Evolutionary conservation across 1,284 basidiomycete species (phyloP).

Genomic region (Microbotryum scabiosae): DNA sequence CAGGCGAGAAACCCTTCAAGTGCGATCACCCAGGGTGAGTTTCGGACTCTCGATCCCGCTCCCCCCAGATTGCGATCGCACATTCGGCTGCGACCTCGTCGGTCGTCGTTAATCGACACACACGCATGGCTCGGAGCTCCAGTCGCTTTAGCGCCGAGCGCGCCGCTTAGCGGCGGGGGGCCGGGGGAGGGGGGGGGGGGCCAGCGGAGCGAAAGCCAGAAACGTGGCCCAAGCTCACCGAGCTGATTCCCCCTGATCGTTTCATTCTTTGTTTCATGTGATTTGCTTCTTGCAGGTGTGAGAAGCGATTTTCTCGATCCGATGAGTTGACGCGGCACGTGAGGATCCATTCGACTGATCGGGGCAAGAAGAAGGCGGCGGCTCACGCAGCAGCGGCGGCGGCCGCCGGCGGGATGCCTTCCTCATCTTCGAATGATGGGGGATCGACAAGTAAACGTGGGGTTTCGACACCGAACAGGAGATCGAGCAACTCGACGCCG

Average conservation of each 20-base stretch:
- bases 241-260: constrained; percentile 25
- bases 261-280: constrained; percentile 36
- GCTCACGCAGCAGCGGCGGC: constrained; percentile 27
- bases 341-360: constrained; percentile 66
- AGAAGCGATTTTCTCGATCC: constrained; percentile 93
- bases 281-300: constrained; percentile 51
- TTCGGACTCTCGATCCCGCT: too few species aligned
- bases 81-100: background rate
- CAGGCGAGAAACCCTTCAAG: constrained; percentile 77
- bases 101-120: background rate
- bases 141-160: background rate
- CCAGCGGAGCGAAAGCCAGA: background rate
- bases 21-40: constrained; percentile 67
- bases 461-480: background rate
- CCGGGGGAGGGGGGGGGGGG: background rate
- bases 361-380: constrained; percentile 31
- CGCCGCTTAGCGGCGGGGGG: background rate
- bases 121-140: background rate
- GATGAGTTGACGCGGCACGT: constrained; percentile 96
- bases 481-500: background rate
- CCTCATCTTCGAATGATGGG: background rate
- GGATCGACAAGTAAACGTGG: background rate
- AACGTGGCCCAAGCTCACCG: background rate
- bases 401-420: background rate
- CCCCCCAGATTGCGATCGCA: background rate